A percentile compares a stretch with the other conserved stretches of the same genome.
These are phyloP conservation scores for Lathyrus oleraceus DNA, from an alignment of 306 rosid species.

Conservation along the genomic window DNA sequence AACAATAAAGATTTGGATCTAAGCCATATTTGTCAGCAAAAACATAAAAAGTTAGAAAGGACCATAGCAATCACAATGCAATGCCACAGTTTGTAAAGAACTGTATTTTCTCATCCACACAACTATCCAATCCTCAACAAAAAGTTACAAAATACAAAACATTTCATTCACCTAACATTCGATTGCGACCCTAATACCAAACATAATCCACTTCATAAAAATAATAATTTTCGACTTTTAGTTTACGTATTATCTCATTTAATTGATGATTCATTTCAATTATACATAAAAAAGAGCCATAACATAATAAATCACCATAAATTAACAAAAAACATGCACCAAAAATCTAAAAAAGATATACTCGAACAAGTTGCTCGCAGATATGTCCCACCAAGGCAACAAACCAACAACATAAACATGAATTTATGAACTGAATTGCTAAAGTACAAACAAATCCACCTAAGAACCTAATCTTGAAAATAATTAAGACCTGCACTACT, in stretches of 20 bases:
- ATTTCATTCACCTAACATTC: not conserved
- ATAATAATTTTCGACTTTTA: not conserved
- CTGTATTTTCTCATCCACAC: not conserved
- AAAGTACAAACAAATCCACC: constrained; percentile 20
- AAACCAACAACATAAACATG: constrained; percentile 17
- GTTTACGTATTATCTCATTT: not conserved
- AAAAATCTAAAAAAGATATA: not conserved
- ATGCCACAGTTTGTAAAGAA: constrained; percentile 17
- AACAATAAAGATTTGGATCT: not conserved
- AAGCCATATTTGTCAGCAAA: not conserved
- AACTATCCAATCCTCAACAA: not conserved
- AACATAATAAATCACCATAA: constrained; percentile 16
- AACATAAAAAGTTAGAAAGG: constrained; percentile 5
- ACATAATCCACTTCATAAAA: not conserved
- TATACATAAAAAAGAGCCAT: constrained; percentile 18
- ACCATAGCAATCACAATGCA: not conserved
- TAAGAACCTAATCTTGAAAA: constrained; percentile 4
- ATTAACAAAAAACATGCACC: not conserved
- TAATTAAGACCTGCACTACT: constrained; percentile 8
- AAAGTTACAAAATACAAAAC: constrained; percentile 27
- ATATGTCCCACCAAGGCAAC: constrained; percentile 22
- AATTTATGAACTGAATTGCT: constrained; percentile 3
- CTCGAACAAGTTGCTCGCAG: constrained; percentile 1
- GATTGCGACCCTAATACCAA: not conserved
- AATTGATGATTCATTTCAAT: not conserved